phyloP scores from a whole-genome alignment of 2,329 filamentous ascomycete species.

The Conoideocrella luteorostrata region DNA sequence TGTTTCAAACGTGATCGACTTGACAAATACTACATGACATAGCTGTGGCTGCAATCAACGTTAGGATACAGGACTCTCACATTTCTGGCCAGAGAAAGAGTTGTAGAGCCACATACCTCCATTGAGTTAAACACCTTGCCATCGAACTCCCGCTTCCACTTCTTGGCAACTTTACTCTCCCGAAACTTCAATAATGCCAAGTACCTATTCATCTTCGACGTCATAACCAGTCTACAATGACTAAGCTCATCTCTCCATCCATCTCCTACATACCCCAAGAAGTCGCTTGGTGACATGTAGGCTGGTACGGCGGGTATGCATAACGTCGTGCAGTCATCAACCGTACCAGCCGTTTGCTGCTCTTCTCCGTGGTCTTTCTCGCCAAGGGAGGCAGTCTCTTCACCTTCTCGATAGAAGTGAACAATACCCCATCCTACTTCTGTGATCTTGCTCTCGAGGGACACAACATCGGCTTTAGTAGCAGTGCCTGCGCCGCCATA shows the following conservation, averaged over 20 bases:
- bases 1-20: slow-evolving; percentile 78
- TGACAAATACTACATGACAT: slow-evolving; percentile 92
- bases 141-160: slow-evolving; percentile 84
- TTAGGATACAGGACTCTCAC: slow-evolving; percentile 13
- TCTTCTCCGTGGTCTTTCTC: slow-evolving; percentile 21
- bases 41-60: slow-evolving; percentile 63
- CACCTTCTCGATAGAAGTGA: slow-evolving; percentile 82
- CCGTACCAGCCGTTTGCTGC: slow-evolving; percentile 17
- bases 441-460: slow-evolving; percentile 63
- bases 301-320: slow-evolving; percentile 93
- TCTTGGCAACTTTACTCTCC: slow-evolving; percentile 62
- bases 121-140: slow-evolving; percentile 89
- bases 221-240: slow-evolving; percentile 92
- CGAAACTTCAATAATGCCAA: slow-evolving; percentile 95
- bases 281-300: slow-evolving; percentile 85
- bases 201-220: slow-evolving; percentile 81
- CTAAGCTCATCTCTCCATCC: slow-evolving; percentile 79
- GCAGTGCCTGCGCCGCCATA: slow-evolving; percentile 59
- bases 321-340: slow-evolving; percentile 74
- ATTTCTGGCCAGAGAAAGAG: too few species aligned
- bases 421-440: slow-evolving; percentile 89
- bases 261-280: slow-evolving; percentile 86
- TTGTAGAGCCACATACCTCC: slow-evolving; percentile 61
- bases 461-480: slow-evolving; percentile 75
- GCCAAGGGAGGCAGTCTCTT: slow-evolving; percentile 54